phyloP scores from a whole-genome alignment of 2,329 filamentous ascomycete species.

The Aureobasidium sp. region DNA sequence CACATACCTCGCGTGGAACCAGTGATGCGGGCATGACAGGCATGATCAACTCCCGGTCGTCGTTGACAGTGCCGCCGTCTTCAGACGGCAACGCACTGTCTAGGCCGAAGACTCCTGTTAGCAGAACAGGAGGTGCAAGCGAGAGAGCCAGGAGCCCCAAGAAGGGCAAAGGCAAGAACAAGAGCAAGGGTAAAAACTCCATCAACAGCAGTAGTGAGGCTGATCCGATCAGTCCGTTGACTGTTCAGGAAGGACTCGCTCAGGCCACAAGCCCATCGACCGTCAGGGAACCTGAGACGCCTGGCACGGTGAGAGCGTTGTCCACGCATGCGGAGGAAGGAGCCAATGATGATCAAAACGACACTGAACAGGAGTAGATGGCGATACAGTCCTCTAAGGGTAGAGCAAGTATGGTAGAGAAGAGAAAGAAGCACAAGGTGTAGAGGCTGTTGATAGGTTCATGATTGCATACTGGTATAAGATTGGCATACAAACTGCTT shows the following conservation, averaged over 20 bases:
- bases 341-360: neutral
- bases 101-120: conserved; percentile 6
- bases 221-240: neutral
- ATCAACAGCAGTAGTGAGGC: neutral
- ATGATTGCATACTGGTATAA: neutral
- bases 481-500: neutral
- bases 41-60: neutral
- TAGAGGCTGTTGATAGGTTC: too few relatives aligned
- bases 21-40: conserved; percentile 19
- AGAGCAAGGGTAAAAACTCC: conserved; percentile 3
- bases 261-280: neutral
- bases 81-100: neutral
- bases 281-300: neutral
- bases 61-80: neutral
- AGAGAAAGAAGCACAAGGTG: too few relatives aligned
- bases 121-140: neutral
- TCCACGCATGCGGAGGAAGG: neutral
- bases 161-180: conserved; percentile 1
- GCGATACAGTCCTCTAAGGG: neutral
- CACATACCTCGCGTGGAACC: conserved; percentile 20
- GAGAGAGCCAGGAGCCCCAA: conserved; percentile 5
- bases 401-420: neutral
- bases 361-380: neutral
- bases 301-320: neutral
- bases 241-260: neutral